Conservation (phyloP, 2,329 filamentous ascomycete species). For the Orbilia quercus region DNA sequence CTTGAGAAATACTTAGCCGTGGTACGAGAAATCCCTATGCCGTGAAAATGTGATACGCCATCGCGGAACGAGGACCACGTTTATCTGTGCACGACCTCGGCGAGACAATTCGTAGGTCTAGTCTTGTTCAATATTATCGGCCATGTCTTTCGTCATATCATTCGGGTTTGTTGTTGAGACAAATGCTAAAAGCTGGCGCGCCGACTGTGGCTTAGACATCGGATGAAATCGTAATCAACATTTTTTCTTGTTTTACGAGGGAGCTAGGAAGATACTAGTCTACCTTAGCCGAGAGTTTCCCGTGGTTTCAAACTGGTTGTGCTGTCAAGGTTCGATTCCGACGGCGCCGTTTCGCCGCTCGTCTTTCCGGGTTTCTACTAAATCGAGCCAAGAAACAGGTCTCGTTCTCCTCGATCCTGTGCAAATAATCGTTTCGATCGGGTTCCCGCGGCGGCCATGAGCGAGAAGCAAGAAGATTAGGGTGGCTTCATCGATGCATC, state of each 20-base stretch:
- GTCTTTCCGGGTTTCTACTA: too few species aligned
- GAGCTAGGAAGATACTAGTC: slow-evolving; percentile 5
- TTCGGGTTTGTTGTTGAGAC: background rate
- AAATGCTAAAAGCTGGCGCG: background rate
- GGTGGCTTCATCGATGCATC: too few species aligned
- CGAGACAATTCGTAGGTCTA: slow-evolving; percentile 36
- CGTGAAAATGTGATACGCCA: slow-evolving; percentile 45
- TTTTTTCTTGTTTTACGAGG: slow-evolving; percentile 23
- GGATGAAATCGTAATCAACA: slow-evolving; percentile 53
- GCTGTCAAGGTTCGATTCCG: slow-evolving; percentile 17
- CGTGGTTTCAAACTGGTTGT: slow-evolving; percentile 26
- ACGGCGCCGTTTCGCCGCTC: slow-evolving; percentile 30
- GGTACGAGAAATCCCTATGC: slow-evolving; percentile 30
- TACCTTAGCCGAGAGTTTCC: slow-evolving; percentile 24
- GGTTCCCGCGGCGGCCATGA: too few species aligned
- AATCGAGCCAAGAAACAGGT: slow-evolving; percentile 1
- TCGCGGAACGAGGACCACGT: slow-evolving; percentile 21
- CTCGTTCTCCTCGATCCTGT: background rate
- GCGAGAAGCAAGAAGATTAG: too few species aligned
- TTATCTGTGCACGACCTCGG: slow-evolving; percentile 38
- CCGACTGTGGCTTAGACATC: slow-evolving; percentile 46
- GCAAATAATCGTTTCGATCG: too few species aligned
- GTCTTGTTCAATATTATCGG: background rate
- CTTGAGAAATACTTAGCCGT: slow-evolving; percentile 35
- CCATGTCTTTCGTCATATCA: background rate